Evolutionary conservation across 148 eudicot genomes (phyloP), one percentile per base, ranked within the genome.

Genomic region (Chenopodium berlandieri): DNA sequence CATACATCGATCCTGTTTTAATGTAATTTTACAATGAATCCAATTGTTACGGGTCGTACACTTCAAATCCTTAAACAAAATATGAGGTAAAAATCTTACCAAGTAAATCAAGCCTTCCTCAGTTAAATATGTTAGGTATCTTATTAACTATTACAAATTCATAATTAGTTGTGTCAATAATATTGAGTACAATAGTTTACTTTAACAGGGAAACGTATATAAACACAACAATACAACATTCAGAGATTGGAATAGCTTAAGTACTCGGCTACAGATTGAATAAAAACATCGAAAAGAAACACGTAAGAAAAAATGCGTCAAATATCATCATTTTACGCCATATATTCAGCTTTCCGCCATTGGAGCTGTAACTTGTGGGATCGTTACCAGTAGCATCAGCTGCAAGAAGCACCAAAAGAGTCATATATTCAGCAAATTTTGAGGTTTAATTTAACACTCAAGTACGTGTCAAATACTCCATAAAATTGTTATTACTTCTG

Each of bases 251-350:
- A 65, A 65, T 65, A 65, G 32, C 69, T 31, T 25, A 25, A 65
- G 69, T 2, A 65, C 23, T 73, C 34, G 4, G n/a, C 68, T 58
- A 76, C 25, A 22, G 46, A 76, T 76, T 60, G 25, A 62, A 9
- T n/a, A 20, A 27, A 62, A 62, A 62, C 66, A 22, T n/a, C 11
- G 9, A 62, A 62, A 20, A 4, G 66, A 62, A 62, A 62, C 66
- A 22, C 25, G 6, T 1, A 22, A 62, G 66, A 8, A 48, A 48
- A 3, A 74, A 25, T 50, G 76, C 60, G 7, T 50, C 32, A 56
- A 1, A 22, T 23, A 14, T 78, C 44, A 62, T 70, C 80, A 78
- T 47, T 12, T 47, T 48, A n/a, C 25, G 44, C 80, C 62, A 78
- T 25, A 11, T 66, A 11, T 31, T 69, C 20, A 9, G 37, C 62